Base-by-base conservation (phyloP, 208 protist species). In the Leishmania major region DNA sequence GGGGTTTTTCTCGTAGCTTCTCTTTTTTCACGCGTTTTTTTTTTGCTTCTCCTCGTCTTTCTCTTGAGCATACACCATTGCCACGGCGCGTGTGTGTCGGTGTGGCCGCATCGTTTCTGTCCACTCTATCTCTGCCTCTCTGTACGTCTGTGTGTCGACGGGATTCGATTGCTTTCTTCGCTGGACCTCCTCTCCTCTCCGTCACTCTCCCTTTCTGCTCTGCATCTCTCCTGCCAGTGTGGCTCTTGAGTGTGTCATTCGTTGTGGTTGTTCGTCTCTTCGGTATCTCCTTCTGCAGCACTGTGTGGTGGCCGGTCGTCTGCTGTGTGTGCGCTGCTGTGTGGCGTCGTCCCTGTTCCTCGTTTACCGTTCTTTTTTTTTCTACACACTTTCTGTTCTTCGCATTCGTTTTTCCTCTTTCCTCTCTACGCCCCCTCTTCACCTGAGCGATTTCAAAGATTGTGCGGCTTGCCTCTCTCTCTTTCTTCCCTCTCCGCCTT, bases 371-470 rank as follows among this genome's bases (percentile, higher is more conserved):
- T 31, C 4, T 60, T 62, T 25, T 47, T 76, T 60, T 75, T 19
- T 59, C 25, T 40, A 40, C 17, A 22, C 71, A 22, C 40, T 45
- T 43, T 77, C 19, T 15, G 60, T 47, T 17, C 31, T 28, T 43
- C 47, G 28, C 72, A 25, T 35, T n/a, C 7, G 13, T 47, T 31
- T 60, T 43, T 31, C 31, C 17, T 57, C 49, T 77, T 3, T 75
- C 25, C 51, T 75, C 51, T 62, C 51, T n/a, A 53, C 71, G 72
- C 57, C 53, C 51, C 53, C 37, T 79, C 75, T 3, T 79, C n/a
- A 17, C 35, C 75, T 69, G 45, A 74, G 69, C 2, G 45, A 28
- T 53, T 74, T 55, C 69, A 35, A 22, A 28, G 66, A 49, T 49
- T 53, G 69, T 74, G 43, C 28, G 40, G 35, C 1, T 55, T 49